A percentile compares a stretch with the other conserved stretches of the same genome.
These are phyloP conservation scores for Jasminum sambac DNA, from an alignment of 257 asterid genomes.

Conservation along the genomic window DNA sequence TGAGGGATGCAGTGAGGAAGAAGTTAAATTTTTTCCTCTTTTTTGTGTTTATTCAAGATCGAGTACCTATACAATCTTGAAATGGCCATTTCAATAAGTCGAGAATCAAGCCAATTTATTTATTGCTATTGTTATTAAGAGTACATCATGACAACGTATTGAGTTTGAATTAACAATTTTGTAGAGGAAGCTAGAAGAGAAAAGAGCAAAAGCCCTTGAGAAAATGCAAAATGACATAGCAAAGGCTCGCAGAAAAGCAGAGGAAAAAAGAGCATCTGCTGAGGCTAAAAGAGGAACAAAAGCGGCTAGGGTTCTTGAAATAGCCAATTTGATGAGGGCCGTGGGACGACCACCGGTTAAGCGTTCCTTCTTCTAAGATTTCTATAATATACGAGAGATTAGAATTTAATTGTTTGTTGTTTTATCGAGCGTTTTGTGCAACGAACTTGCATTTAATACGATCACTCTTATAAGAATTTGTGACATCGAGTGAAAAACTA, in stretches of 20 bases:
- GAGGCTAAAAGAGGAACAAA: slow-evolving; percentile 93
- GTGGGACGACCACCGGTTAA: slow-evolving; percentile 83
- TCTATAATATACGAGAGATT: neutral
- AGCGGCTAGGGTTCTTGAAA: slow-evolving; percentile 72
- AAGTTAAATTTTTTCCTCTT: too few relatives aligned
- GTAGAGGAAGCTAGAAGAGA: slow-evolving; percentile 92
- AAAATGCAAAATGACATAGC: slow-evolving; percentile 96
- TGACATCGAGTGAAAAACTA: neutral
- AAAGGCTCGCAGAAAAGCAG: slow-evolving; percentile 87
- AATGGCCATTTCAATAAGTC: too few relatives aligned
- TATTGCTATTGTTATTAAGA: too few relatives aligned
- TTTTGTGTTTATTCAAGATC: too few relatives aligned
- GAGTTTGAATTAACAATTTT: neutral
- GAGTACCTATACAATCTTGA: too few relatives aligned
- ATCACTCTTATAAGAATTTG: neutral
- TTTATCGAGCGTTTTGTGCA: neutral
- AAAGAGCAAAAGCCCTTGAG: slow-evolving; percentile 79
- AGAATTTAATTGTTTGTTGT: neutral
- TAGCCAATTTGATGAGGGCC: slow-evolving; percentile 80
- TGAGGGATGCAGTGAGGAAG: too few relatives aligned
- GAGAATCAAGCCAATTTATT: too few relatives aligned
- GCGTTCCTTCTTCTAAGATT: slow-evolving; percentile 67
- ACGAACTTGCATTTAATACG: neutral
- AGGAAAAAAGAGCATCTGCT: slow-evolving; percentile 88
- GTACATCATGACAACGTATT: too few relatives aligned